Percentiles rank a stretch among this genome's conserved stretches.
Evolutionary conservation across 176 grass and related monocot species (phyloP).

Genomic region (Aegilops sharonensis): DNA sequence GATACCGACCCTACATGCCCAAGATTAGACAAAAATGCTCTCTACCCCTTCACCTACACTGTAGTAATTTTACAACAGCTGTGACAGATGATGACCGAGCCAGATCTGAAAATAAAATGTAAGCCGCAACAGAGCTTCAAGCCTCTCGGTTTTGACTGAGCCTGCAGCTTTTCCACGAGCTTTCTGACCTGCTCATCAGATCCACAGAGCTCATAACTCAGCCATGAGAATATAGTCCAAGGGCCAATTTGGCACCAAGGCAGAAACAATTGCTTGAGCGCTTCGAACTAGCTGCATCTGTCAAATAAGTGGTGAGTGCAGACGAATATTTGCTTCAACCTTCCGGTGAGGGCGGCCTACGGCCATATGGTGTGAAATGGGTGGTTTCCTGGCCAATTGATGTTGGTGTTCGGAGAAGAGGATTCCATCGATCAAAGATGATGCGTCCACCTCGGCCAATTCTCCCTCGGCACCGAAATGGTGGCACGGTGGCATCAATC

Average conservation of each 20-base stretch:
- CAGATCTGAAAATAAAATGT: slow-evolving; percentile 29
- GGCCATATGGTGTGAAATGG: slow-evolving; percentile 37
- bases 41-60: slow-evolving; percentile 54
- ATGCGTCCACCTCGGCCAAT: slow-evolving; percentile 96
- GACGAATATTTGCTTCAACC: slow-evolving; percentile 36
- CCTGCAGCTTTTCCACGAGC: slow-evolving; percentile 22
- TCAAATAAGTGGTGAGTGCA: slow-evolving; percentile 31
- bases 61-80: slow-evolving; percentile 51
- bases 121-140: background rate
- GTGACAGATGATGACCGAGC: slow-evolving; percentile 23
- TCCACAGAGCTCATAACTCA: slow-evolving; percentile 26
- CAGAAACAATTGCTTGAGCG: slow-evolving; percentile 15
- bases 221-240: slow-evolving; percentile 20
- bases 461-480: slow-evolving; percentile 64
- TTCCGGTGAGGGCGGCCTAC: slow-evolving; percentile 41
- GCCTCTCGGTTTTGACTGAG: background rate
- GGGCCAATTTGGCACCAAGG: slow-evolving; percentile 29
- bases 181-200: slow-evolving; percentile 24
- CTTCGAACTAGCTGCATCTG: slow-evolving; percentile 33
- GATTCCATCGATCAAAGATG: slow-evolving; percentile 88
- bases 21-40: slow-evolving; percentile 47
- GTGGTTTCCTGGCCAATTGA: slow-evolving; percentile 52
- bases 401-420: slow-evolving; percentile 59
- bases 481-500: slow-evolving; percentile 44
- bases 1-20: slow-evolving; percentile 50